Evolutionary conservation across 1,139 yeast genomes (phyloP).

Genomic region (Yamadazyma taylorii): DNA sequence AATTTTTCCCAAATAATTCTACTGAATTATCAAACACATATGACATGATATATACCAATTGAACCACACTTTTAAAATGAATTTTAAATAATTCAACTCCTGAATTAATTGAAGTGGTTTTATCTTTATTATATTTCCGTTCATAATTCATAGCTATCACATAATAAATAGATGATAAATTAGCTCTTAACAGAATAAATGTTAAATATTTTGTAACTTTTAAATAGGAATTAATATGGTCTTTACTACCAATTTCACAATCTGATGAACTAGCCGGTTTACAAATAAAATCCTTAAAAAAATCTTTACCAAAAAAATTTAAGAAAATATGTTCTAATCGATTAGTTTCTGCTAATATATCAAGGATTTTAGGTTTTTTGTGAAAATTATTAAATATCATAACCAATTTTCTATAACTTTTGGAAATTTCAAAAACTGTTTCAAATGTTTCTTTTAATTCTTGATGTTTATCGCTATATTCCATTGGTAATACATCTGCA

Average conservation of each 20-base stretch:
- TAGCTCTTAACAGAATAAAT: constrained; percentile 42
- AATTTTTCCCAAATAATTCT: constrained; percentile 43
- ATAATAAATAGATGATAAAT: constrained; percentile 45
- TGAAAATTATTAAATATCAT: constrained; percentile 30
- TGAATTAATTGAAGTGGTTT: constrained; percentile 36
- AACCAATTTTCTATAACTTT: constrained; percentile 32
- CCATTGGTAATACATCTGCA: constrained; percentile 37
- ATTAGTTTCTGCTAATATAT: constrained; percentile 38
- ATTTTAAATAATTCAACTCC: constrained; percentile 48
- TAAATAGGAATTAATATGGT: constrained; percentile 22
- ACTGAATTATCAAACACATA: constrained; percentile 46
- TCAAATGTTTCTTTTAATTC: constrained; percentile 18
- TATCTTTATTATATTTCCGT: constrained; percentile 28
- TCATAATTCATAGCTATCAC: constrained; percentile 47
- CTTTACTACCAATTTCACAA: constrained; percentile 18
- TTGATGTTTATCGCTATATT: constrained; percentile 19
- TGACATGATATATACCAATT: constrained; percentile 46
- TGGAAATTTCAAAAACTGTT: constrained; percentile 21
- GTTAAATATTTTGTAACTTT: constrained; percentile 39
- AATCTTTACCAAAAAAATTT: constrained; percentile 44
- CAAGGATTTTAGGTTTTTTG: constrained; percentile 36
- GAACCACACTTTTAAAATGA: constrained; percentile 44
- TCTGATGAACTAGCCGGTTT: constrained; percentile 25
- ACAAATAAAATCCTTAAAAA: constrained; percentile 42
- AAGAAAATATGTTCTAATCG: constrained; percentile 38